Base-by-base conservation (phyloP, 768 basidiomycete genomes). In the Thelephora ganbajun region DNA sequence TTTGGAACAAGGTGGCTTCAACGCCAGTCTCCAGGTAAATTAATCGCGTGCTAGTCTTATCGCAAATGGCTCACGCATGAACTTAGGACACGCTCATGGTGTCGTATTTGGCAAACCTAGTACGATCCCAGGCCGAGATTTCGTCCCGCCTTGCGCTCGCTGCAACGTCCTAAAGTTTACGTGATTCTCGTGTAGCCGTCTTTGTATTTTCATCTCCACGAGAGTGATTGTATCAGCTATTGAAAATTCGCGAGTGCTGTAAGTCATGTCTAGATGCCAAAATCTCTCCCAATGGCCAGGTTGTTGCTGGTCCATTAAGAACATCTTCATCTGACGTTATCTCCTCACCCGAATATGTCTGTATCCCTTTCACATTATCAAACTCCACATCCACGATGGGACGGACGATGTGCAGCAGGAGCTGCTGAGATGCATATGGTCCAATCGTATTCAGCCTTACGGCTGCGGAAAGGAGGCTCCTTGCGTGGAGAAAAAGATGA, bases 221-320 rank as follows among this genome's bases (percentile, higher is more conserved):
- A 30, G 26, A 9, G 14, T 22, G 22, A 18, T 16, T 11, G 33
- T 47, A 42, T 53, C 51, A 84, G 65, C 83, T 86, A 65, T 99
- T 99, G 72, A 99, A 99, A 53, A 98, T 90, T 50, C 93, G 74
- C 39, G 90, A 93, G 66, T 98, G 94, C 63, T 92, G 88, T 57
- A 91, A 66, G 66, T 97, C 94, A 63, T 99, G 96, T 50, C 96
- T 71, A 35, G 79, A 76, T 33, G 84, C 80, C 23, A 98, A 70
- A 35, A 98, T 83, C 65, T 99, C 96, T 14, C 92, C 93, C 16
- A 99, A 63, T 0, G 94, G 96, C 94, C 94, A 98, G 13, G 89
- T 97, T 56, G 80, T 91, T 34, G 83, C 82, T 3, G 93, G 91
- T 0, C 79, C 83, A 33, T 67, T 55, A 11, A 67, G 57, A 1